Evolutionary conservation across 495 filamentous ascomycete species (phyloP).

Genomic region (Neurospora tetraspora): DNA sequence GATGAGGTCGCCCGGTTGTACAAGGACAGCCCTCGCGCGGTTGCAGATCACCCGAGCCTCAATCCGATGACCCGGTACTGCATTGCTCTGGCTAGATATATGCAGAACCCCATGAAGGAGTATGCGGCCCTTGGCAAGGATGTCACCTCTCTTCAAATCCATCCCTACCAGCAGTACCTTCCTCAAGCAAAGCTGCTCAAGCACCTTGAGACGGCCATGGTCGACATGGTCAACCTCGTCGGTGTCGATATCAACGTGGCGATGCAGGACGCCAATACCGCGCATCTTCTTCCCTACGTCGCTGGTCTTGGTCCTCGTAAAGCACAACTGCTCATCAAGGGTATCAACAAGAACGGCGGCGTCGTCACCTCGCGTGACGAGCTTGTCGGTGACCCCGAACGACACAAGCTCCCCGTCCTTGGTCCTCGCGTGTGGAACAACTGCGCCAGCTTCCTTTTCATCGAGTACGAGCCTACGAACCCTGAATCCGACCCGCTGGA

Average conservation of each 20-base stretch:
- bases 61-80: slow-evolving; percentile 74
- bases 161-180: slow-evolving; percentile 79
- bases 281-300: slow-evolving; percentile 82
- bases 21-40: slow-evolving; percentile 77
- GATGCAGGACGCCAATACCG: slow-evolving; percentile 62
- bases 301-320: slow-evolving; percentile 92
- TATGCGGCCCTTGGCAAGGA: slow-evolving; percentile 88
- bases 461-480: slow-evolving; percentile 73
- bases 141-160: slow-evolving; percentile 75
- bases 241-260: slow-evolving; percentile 94
- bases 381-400: slow-evolving; percentile 75
- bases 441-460: slow-evolving; percentile 86
- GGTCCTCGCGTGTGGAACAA: slow-evolving; percentile 90
- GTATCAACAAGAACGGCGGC: slow-evolving; percentile 78
- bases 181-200: slow-evolving; percentile 76
- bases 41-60: slow-evolving; percentile 68
- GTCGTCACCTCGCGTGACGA: slow-evolving; percentile 71
- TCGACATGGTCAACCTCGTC: slow-evolving; percentile 95
- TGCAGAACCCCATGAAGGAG: slow-evolving; percentile 90
- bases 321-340: slow-evolving; percentile 75
- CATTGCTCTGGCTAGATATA: slow-evolving; percentile 75
- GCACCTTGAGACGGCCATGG: slow-evolving; percentile 84
- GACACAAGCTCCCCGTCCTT: slow-evolving; percentile 66
- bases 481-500: slow-evolving; percentile 82
- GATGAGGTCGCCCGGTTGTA: slow-evolving; percentile 93